Base-by-base conservation (phyloP, 805 yeast genomes). In the Kuraishia molischiana region DNA sequence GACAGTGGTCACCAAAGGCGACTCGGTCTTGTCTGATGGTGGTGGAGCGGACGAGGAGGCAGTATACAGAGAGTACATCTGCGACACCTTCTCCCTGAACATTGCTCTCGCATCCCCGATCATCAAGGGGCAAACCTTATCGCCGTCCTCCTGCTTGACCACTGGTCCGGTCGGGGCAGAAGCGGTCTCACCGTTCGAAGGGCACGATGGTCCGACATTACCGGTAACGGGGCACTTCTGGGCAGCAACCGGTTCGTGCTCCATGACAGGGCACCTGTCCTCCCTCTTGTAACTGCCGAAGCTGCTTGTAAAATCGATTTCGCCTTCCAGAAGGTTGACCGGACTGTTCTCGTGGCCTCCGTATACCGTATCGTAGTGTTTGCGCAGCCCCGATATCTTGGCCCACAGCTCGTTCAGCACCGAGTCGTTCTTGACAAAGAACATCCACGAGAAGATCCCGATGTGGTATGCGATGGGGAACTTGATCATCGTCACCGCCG, bases 381-480 rank as follows among this genome's bases (percentile, higher is more conserved):
- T 58, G 34, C 64, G 46, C 18, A 61, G 45, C 36, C 55, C 56
- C 24, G 58, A 40, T 15, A 61, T 60, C 41, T 60, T 60, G 39
- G 57, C 44, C 80, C 80, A 74, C 19, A 74, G 47, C 32, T 73
- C 67, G 41, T 74, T 66, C 34, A 74, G 50, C 46, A 72, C 73
- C 4, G 76, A 72, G 44, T 74, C 80, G 46, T 77, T 76, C 49
- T 74, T 67, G 62, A 73, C 72, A 17, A 74, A 64, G 20, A 77
- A 76, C 46, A 74, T 53, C 78, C 79, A 74, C 19, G 77, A 75
- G 3, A 77, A 66, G 1, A 74, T 69, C 41, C 77, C 52, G 19
- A 61, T 61, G 37, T 61, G 63, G 40, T 61, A 59, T 14, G 59
- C 53, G 10, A 61, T 56, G 6, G 66, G 62, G 41, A 61, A 56